Evolutionary conservation across 495 filamentous ascomycete genomes (phyloP).

Genomic region (Staphylotrichum tortipilum): DNA sequence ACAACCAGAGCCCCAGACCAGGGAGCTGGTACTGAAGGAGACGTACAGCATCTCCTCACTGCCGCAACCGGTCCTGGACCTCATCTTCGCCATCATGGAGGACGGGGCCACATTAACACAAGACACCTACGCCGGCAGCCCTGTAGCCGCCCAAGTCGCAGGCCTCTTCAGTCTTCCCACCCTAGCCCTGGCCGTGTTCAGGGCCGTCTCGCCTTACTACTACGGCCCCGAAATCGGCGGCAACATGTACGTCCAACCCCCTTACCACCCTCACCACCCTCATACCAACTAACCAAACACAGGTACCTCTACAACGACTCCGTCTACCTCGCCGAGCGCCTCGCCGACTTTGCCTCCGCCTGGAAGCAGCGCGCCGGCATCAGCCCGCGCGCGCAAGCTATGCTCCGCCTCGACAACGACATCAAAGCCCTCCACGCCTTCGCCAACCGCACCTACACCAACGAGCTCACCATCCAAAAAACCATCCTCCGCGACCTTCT

Average conservation of each 20-base stretch:
- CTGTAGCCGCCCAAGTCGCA: conserved; percentile 59
- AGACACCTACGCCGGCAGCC: conserved; percentile 30
- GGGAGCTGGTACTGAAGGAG: conserved; percentile 68
- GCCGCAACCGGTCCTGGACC: conserved; percentile 62
- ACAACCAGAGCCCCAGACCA: conserved; percentile 19
- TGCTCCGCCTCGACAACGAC: conserved; percentile 59
- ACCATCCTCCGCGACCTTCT: conserved; percentile 78
- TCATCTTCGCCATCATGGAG: conserved; percentile 59
- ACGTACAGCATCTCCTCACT: conserved; percentile 80
- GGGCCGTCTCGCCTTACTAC: conserved; percentile 72
- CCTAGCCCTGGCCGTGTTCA: conserved; percentile 80
- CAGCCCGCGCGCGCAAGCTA: conserved; percentile 36
- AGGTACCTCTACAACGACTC: conserved; percentile 90
- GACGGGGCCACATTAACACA: conserved; percentile 59
- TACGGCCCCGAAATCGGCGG: conserved; percentile 61
- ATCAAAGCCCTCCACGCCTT: conserved; percentile 65
- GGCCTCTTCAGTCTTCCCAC: conserved; percentile 76
- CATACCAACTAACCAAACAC: background rate
- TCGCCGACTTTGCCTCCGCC: conserved; percentile 51
- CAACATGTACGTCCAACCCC: conserved; percentile 51
- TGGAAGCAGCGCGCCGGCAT: conserved; percentile 41
- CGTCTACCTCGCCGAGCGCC: conserved; percentile 61
- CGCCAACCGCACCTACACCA: conserved; percentile 73
- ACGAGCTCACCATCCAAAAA: conserved; percentile 79
- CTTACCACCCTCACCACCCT: background rate